These are phyloP conservation scores for Clitocybe nebularis DNA, from an alignment of 1,284 basidiomycete species.

Conservation along the genomic window DNA sequence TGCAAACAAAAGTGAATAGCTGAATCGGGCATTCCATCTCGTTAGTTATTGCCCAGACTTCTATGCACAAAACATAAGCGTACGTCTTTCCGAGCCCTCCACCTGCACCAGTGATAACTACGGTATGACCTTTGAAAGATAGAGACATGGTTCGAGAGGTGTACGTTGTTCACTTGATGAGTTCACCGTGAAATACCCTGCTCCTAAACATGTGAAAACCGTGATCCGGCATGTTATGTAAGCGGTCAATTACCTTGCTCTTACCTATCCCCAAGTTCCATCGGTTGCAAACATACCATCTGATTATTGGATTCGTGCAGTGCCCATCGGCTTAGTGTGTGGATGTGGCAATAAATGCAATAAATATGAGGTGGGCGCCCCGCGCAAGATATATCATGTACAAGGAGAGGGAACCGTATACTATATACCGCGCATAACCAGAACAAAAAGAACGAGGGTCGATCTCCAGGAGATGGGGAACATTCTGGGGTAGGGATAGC, in stretches of 20 bases:
- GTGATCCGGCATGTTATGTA: constrained; percentile 16
- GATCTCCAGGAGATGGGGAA: constrained; percentile 10
- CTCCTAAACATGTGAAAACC: constrained; percentile 29
- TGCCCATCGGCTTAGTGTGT: neutral
- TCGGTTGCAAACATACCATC: neutral
- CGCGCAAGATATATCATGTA: constrained; percentile 30
- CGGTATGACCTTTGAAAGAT: constrained; percentile 89
- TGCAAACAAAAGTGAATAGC: constrained; percentile 90
- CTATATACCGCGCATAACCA: constrained; percentile 24
- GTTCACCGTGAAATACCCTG: constrained; percentile 19
- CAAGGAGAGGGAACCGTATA: constrained; percentile 19
- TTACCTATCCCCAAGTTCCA: neutral
- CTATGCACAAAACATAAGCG: constrained; percentile 26
- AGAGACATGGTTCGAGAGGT: constrained; percentile 43
- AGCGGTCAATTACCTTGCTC: neutral
- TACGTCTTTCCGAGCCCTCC: constrained; percentile 91
- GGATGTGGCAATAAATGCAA: constrained; percentile 8
- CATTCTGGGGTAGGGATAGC: constrained; percentile 7
- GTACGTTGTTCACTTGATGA: neutral
- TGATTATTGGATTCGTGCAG: no score
- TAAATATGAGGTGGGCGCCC: constrained; percentile 25
- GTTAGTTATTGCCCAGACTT: neutral
- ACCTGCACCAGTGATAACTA: constrained; percentile 94
- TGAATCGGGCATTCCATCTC: constrained; percentile 26
- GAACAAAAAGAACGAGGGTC: constrained; percentile 12